These are phyloP conservation scores for Chlamydomonas schloesseri DNA, from an alignment of 139 green algal species.

Conservation along the genomic window DNA sequence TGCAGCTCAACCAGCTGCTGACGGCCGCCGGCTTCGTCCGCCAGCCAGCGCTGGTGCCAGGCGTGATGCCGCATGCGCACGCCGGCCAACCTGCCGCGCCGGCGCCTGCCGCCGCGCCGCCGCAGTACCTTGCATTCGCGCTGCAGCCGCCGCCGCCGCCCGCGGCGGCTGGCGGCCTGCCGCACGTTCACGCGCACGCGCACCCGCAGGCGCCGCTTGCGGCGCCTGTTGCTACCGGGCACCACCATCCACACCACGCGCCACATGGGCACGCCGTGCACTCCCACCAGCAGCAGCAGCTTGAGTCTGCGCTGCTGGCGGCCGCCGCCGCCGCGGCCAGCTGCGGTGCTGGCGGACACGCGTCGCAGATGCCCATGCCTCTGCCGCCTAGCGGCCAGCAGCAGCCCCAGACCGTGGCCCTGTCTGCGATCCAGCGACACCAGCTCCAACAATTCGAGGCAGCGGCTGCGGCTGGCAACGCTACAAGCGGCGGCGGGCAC, in stretches of 20 bases:
- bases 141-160: too few relatives aligned
- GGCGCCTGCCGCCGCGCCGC: too few relatives aligned
- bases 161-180: too few relatives aligned
- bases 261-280: too few relatives aligned
- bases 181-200: neutral
- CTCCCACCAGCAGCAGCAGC: neutral
- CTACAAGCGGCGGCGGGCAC: too few relatives aligned
- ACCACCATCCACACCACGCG: neutral
- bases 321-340: too few relatives aligned
- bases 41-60: neutral
- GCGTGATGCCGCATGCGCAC: neutral
- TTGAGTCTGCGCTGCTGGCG: neutral
- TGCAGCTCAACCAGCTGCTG: neutral
- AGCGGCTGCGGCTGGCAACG: too few relatives aligned
- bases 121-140: too few relatives aligned
- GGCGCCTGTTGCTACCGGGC: neutral
- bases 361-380: neutral
- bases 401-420: neutral
- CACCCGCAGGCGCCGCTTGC: neutral
- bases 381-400: neutral
- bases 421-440: too few relatives aligned
- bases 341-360: too few relatives aligned
- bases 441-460: too few relatives aligned
- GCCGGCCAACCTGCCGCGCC: neutral
- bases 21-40: neutral